These are phyloP conservation scores for Hydnomerulius pinastri DNA, from an alignment of 768 basidiomycete species.

Conservation along the genomic window DNA sequence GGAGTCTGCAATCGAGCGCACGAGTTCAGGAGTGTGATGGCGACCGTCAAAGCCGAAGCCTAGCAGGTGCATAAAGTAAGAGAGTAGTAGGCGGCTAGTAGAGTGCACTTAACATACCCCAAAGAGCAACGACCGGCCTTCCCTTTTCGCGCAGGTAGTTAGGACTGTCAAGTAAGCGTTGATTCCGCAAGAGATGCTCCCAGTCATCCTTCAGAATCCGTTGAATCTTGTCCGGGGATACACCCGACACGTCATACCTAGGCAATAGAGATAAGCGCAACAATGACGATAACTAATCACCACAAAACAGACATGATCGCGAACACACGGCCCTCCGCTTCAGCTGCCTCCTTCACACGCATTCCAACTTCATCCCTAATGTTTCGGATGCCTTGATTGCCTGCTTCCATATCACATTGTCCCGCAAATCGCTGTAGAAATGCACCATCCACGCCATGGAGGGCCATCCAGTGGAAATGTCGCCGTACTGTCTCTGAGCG, in stretches of 20 bases:
- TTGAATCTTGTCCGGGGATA: slow-evolving; percentile 70
- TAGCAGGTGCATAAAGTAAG: slow-evolving; percentile 21
- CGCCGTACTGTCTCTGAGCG: slow-evolving; percentile 71
- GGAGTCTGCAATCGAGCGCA: slow-evolving; percentile 55
- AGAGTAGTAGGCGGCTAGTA: background rate
- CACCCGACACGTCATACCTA: slow-evolving; percentile 85
- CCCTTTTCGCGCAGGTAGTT: slow-evolving; percentile 73
- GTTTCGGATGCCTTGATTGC: slow-evolving; percentile 55
- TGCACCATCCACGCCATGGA: slow-evolving; percentile 76
- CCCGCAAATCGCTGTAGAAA: slow-evolving; percentile 80
- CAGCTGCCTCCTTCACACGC: slow-evolving; percentile 73
- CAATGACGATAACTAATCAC: background rate
- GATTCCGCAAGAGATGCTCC: slow-evolving; percentile 64
- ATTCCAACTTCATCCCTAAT: slow-evolving; percentile 76
- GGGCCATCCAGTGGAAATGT: slow-evolving; percentile 71
- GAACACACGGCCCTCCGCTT: slow-evolving; percentile 78
- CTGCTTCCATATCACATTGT: slow-evolving; percentile 59
- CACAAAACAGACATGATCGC: slow-evolving; percentile 70
- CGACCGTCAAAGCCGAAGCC: slow-evolving; percentile 70
- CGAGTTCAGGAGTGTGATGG: slow-evolving; percentile 60
- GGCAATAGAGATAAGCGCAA: background rate
- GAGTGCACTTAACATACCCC: slow-evolving; percentile 47
- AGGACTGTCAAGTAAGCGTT: slow-evolving; percentile 67
- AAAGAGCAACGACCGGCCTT: slow-evolving; percentile 69
- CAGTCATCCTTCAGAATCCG: slow-evolving; percentile 71